Percentiles rank a stretch among this genome's conserved stretches.
Evolutionary conservation across 2,329 filamentous ascomycete species (phyloP).

Genomic region (Trichoderma harzianum): DNA sequence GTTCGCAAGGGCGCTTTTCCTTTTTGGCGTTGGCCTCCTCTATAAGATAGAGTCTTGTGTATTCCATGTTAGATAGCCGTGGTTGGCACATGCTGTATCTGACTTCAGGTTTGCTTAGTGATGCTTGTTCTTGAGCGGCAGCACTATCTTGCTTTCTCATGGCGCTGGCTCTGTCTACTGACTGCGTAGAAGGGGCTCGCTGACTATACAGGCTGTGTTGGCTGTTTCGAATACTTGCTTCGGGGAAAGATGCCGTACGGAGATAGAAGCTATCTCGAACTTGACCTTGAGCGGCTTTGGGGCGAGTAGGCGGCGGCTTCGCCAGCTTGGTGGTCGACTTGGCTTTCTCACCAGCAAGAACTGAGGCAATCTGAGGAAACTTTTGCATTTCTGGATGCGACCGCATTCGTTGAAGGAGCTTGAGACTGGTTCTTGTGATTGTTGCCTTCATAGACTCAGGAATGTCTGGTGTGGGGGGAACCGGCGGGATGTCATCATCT

Average conservation of each 20-base stretch:
- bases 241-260: not conserved
- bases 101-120: not conserved
- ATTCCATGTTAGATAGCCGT: slow-evolving; percentile 41
- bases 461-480: slow-evolving; percentile 32
- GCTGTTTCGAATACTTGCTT: not conserved
- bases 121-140: not conserved
- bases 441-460: slow-evolving; percentile 29
- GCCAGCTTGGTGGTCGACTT: slow-evolving; percentile 2
- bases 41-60: slow-evolving; percentile 35
- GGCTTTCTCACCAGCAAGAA: not conserved
- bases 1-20: slow-evolving; percentile 27
- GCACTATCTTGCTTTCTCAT: not conserved
- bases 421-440: slow-evolving; percentile 28
- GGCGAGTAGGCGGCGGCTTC: not conserved
- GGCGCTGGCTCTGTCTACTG: not conserved
- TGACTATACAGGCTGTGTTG: not conserved
- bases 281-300: not conserved
- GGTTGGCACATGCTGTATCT: slow-evolving; percentile 26
- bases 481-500: slow-evolving; percentile 23
- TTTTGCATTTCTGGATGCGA: slow-evolving; percentile 23
- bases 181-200: not conserved
- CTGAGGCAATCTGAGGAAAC: not conserved
- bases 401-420: slow-evolving; percentile 28
- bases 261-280: slow-evolving; percentile 6
- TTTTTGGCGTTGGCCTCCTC: slow-evolving; percentile 30